Percentiles rank a stretch among this genome's conserved stretches.
phyloP scores from a whole-genome alignment of 169 alveolate species.

The Condylostoma magnum region DNA sequence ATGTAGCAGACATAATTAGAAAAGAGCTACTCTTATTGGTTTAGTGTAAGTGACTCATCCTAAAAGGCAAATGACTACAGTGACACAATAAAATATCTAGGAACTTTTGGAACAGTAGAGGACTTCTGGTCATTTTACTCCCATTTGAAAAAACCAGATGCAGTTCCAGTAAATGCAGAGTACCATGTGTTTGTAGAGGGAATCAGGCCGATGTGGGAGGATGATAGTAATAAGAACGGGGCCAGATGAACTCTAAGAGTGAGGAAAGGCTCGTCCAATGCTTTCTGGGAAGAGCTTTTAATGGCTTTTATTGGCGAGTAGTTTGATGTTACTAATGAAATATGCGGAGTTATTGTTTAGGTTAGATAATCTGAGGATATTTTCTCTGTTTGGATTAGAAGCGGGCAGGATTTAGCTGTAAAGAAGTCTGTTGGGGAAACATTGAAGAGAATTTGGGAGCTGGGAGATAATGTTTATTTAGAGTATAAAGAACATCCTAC shows the following conservation, averaged over 20 bases:
- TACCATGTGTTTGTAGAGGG: constrained; percentile 62
- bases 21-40: constrained; percentile 21
- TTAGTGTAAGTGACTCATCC: constrained; percentile 1
- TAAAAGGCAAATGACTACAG: constrained; percentile 32
- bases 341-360: constrained; percentile 42
- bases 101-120: constrained; percentile 56
- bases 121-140: constrained; percentile 72
- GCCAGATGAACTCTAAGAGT: constrained; percentile 65
- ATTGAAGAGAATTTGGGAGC: constrained; percentile 24
- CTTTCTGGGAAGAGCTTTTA: constrained; percentile 70
- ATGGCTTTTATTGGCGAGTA: constrained; percentile 58
- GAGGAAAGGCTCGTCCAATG: constrained; percentile 54
- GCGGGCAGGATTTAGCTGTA: constrained; percentile 31
- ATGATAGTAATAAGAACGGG: constrained; percentile 67
- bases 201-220: constrained; percentile 79
- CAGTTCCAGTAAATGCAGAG: constrained; percentile 56
- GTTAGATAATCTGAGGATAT: constrained; percentile 39
- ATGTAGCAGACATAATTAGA: too few species aligned
- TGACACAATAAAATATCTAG: constrained; percentile 49
- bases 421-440: constrained; percentile 23
- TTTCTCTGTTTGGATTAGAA: constrained; percentile 44
- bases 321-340: constrained; percentile 38
- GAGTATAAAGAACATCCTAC: constrained; percentile 34
- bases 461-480: constrained; percentile 20
- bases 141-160: constrained; percentile 63